Conservation (phyloP, 1,284 basidiomycete genomes). For the Waitea zeae region DNA sequence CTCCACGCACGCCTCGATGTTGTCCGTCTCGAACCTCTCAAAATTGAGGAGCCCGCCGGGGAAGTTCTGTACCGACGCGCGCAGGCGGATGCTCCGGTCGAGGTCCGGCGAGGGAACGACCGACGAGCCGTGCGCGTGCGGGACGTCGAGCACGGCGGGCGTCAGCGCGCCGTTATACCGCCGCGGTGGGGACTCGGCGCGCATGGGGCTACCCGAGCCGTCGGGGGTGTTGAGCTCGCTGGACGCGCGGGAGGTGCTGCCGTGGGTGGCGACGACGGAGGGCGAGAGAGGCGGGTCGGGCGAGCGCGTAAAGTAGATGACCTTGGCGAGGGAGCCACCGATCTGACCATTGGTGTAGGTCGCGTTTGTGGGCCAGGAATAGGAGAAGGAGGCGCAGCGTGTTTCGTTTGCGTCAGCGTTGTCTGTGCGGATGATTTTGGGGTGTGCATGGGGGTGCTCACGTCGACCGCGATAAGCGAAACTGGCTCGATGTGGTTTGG, state of each 20-base stretch:
- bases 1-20: slow-evolving; percentile 72
- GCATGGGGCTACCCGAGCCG: slow-evolving; percentile 16
- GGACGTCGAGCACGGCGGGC: slow-evolving; percentile 50
- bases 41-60: slow-evolving; percentile 97
- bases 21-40: slow-evolving; percentile 89
- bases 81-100: slow-evolving; percentile 21
- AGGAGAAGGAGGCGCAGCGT: background rate
- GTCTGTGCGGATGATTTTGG: slow-evolving; percentile 3
- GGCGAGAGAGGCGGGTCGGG: slow-evolving; percentile 61
- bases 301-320: slow-evolving; percentile 95
- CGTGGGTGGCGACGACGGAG: slow-evolving; percentile 33
- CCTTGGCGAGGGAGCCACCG: slow-evolving; percentile 94
- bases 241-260: slow-evolving; percentile 37
- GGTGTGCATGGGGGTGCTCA: slow-evolving; percentile 24
- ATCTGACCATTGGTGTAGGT: slow-evolving; percentile 38
- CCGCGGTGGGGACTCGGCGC: slow-evolving; percentile 21
- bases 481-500: slow-evolving; percentile 93
- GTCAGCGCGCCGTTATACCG: slow-evolving; percentile 62
- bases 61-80: slow-evolving; percentile 60
- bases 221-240: slow-evolving; percentile 20
- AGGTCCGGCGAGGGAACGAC: slow-evolving; percentile 14
- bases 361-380: background rate
- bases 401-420: background rate
- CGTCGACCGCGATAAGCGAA: slow-evolving; percentile 92
- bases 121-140: slow-evolving; percentile 15